phyloP scores from a whole-genome alignment of 495 filamentous ascomycete species.

The Aeminium ludgeri region DNA sequence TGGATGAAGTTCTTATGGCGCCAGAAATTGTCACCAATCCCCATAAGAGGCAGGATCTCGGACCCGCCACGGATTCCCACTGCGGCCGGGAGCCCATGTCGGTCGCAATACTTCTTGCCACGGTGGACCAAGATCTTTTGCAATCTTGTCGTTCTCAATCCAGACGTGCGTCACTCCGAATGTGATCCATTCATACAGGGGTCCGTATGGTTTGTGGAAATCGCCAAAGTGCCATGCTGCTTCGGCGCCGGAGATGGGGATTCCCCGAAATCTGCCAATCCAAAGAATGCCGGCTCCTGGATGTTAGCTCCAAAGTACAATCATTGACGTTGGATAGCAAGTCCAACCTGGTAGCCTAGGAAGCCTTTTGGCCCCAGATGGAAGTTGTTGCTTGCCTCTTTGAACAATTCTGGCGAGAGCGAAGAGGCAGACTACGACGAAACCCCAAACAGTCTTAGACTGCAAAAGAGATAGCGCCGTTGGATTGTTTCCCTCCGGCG shows the following conservation, averaged over 20 bases:
- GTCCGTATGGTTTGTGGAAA: conserved; percentile 24
- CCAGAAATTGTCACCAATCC: conserved; percentile 6
- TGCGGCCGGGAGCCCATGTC: conserved; percentile 11
- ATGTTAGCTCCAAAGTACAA: too few species aligned
- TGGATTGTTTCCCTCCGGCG: too few species aligned
- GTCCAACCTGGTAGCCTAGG: too few species aligned
- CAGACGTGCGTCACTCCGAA: conserved; percentile 35
- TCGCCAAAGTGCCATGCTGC: conserved; percentile 13
- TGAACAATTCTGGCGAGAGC: too few species aligned
- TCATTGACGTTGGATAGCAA: too few species aligned
- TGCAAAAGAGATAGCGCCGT: too few species aligned
- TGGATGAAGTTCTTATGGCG: conserved; percentile 17
- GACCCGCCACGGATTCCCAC: conserved; percentile 10
- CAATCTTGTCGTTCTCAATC: conserved; percentile 38
- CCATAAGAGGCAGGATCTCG: conserved; percentile 11
- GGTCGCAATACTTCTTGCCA: conserved; percentile 12
- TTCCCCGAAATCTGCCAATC: conserved; percentile 9
- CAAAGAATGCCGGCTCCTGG: too few species aligned
- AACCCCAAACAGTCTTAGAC: too few species aligned
- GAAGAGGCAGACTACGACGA: too few species aligned
- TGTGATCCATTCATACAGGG: conserved; percentile 36
- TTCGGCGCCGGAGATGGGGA: conserved; percentile 9
- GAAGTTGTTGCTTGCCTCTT: too few species aligned
- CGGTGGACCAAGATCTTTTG: conserved; percentile 34
- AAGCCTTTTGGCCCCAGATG: too few species aligned